Conservation (phyloP, 2,329 filamentous ascomycete genomes). For the Didymella exigua region DNA sequence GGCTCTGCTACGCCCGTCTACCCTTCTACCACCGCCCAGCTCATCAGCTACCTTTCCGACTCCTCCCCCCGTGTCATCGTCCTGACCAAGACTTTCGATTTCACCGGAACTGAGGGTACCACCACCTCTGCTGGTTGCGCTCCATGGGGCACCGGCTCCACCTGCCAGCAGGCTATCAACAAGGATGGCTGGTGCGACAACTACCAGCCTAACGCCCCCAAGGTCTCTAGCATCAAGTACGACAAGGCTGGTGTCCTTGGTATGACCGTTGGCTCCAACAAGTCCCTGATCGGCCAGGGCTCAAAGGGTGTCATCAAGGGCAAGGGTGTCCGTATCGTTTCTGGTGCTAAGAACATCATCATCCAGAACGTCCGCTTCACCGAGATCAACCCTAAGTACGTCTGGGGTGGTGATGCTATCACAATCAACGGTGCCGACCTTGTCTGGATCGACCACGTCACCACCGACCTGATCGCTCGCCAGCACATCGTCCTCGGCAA, state of each 20-base stretch:
- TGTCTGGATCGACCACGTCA: constrained; percentile 38
- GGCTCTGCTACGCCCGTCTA: constrained; percentile 31
- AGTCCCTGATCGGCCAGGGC: constrained; percentile 62
- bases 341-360: constrained; percentile 60
- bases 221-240: constrained; percentile 51
- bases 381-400: constrained; percentile 44
- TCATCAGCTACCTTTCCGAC: constrained; percentile 65
- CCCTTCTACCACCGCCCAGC: constrained; percentile 51
- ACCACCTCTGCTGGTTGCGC: constrained; percentile 61
- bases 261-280: constrained; percentile 63
- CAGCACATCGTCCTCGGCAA: constrained; percentile 66
- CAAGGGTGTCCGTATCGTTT: constrained; percentile 59
- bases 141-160: constrained; percentile 57
- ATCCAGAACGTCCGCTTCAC: constrained; percentile 54
- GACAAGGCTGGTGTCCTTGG: constrained; percentile 60
- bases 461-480: constrained; percentile 63
- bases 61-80: constrained; percentile 62
- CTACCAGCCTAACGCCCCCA: constrained; percentile 60
- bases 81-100: constrained; percentile 62
- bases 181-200: constrained; percentile 63
- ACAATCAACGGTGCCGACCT: constrained; percentile 37
- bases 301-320: constrained; percentile 62
- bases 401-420: constrained; percentile 46
- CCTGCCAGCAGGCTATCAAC: constrained; percentile 65
- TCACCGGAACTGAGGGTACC: constrained; percentile 61